Base-by-base conservation (phyloP, 306 rosid genomes). In the Corylus heterophylla region DNA sequence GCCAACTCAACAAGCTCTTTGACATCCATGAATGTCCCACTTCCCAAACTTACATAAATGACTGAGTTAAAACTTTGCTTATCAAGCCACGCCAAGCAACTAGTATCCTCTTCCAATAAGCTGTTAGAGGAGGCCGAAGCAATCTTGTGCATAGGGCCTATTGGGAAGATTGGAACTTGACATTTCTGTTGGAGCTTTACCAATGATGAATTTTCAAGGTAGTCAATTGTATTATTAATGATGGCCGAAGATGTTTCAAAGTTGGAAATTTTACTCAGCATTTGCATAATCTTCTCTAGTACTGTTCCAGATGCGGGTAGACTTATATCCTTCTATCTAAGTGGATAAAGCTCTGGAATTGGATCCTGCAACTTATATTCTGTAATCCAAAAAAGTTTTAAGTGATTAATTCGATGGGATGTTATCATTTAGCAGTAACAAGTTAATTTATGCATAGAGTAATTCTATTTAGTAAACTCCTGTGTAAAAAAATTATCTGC, bases 321-420 rank as follows among this genome's bases (percentile, higher is more conserved):
- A 1, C 86, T 88, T 7, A 91, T 80, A 77, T 91, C 96, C 78
- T 80, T 91, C 78, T 83, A 87, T 54, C 90, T 78, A 7, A 91
- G 70, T 4, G 88, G 84, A 18, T 83, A 63, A 12, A 88, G 80
- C 48, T 72, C 85, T 6, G 93, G 90, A 18, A 88, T 80, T 39
- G 74, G 63, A 0, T 82, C 81, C 61, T 7, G 25, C 0, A 69
- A 74, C 77, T 9, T 29, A 4, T 79, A 71, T 49, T 70, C 91
- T 89, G 78, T 29, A 79, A 66, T 16, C 71, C 42, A 54, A 13
- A 18, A 14, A 13, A 27, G 51, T 48, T 8, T 8, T 12, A 12
- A 29, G 44, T 12, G 18, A 27, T 12, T 29, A 62, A 3, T 62
- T 29, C 4, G 8, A 62, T 12, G 2, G 9, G 2, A 3, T 55